These are phyloP conservation scores for Secale cereale DNA, from an alignment of 176 grass and related monocot species.

Conservation along the genomic window DNA sequence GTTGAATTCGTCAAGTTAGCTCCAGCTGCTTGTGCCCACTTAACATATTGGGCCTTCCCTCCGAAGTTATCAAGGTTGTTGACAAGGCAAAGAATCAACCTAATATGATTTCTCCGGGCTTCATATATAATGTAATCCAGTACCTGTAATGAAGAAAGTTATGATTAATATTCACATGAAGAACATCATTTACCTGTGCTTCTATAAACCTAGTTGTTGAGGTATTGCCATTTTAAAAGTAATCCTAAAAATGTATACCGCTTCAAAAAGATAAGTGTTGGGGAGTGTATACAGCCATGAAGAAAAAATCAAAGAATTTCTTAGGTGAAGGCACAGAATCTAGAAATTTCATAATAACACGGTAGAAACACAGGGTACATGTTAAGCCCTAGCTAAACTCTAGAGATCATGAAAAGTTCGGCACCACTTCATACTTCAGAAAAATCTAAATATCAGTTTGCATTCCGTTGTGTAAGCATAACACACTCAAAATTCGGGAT, in stretches of 20 bases:
- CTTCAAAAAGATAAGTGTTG: neutral
- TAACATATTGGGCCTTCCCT: slow-evolving; percentile 90
- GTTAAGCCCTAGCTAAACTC: neutral
- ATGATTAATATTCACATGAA: neutral
- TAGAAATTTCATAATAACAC: neutral
- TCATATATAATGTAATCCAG: slow-evolving; percentile 93
- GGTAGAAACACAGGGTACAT: neutral
- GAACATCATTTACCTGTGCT: neutral
- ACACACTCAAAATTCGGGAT: no score
- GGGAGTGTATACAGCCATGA: neutral
- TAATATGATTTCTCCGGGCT: slow-evolving; percentile 61
- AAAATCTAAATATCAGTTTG: neutral
- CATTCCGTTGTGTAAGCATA: neutral
- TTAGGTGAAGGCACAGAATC: neutral
- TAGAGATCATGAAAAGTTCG: neutral
- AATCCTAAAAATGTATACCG: neutral
- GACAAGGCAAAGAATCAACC: slow-evolving; percentile 87
- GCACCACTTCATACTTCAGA: neutral
- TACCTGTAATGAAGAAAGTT: slow-evolving; percentile 41
- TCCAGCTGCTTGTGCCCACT: slow-evolving; percentile 78
- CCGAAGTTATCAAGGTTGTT: slow-evolving; percentile 92
- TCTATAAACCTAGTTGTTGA: neutral
- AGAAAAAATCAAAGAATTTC: neutral
- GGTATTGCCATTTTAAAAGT: neutral
- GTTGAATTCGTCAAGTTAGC: slow-evolving; percentile 50